These are phyloP conservation scores for Paraphoma chrysanthemicola DNA, from an alignment of 2,329 filamentous ascomycete species.

Conservation along the genomic window DNA sequence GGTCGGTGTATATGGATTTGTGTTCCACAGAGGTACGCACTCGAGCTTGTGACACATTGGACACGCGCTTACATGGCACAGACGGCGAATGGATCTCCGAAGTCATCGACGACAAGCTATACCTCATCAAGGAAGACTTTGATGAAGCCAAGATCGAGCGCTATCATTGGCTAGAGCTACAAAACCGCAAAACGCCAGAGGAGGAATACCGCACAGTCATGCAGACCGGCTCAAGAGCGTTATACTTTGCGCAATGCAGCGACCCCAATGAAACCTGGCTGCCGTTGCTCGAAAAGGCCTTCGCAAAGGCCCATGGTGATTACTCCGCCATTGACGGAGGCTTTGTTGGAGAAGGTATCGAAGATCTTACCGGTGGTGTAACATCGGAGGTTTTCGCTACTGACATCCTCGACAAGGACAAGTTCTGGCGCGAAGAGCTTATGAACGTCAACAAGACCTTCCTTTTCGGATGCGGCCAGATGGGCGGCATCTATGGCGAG, in stretches of 20 bases:
- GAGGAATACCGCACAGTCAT: conserved; percentile 71
- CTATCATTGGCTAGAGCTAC: conserved; percentile 74
- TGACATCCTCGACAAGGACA: conserved; percentile 78
- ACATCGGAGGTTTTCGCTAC: conserved; percentile 72
- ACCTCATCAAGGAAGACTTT: conserved; percentile 81
- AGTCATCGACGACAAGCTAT: conserved; percentile 90
- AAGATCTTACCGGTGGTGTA: conserved; percentile 71
- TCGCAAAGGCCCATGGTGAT: conserved; percentile 83
- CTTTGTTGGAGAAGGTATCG: conserved; percentile 69
- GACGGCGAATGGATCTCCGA: conserved; percentile 92
- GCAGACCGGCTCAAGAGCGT: conserved; percentile 76
- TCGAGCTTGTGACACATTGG: conserved; percentile 4
- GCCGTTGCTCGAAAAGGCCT: conserved; percentile 80
- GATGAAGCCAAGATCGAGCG: conserved; percentile 77
- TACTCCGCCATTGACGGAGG: conserved; percentile 78
- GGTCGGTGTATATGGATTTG: conserved; percentile 84
- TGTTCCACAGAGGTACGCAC: conserved; percentile 71
- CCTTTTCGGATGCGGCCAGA: conserved; percentile 74
- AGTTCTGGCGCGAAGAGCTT: conserved; percentile 84
- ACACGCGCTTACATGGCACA: conserved; percentile 39
- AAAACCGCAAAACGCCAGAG: conserved; percentile 74
- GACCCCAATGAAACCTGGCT: conserved; percentile 85
- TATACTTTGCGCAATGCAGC: conserved; percentile 79
- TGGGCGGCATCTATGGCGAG: conserved; percentile 67
- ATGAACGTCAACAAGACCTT: conserved; percentile 83